Evolutionary conservation across 805 yeast genomes (phyloP), one percentile per base, ranked within the genome.

Genomic region (Cyberlindnera sargentensis): DNA sequence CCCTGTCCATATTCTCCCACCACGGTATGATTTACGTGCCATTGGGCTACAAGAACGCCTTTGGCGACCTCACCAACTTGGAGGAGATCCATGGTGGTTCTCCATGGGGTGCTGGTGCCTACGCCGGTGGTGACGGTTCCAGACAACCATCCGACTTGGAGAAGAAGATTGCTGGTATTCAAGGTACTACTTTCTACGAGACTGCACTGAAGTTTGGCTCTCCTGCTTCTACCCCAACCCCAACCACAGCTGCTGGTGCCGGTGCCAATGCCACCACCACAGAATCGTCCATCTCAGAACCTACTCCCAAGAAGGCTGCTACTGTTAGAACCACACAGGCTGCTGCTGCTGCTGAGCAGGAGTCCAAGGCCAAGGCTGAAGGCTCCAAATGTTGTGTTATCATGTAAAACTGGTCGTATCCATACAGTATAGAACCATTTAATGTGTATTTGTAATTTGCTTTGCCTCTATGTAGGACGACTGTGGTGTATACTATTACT

Each of bases 21-120:
- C 93, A 85, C 54, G 95, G 95, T 53, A 70, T 85, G 66, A 72
- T 80, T 41, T 85, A 62, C 61, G 76, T 85, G 41, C 95, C 95
- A 46, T 68, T 85, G 51, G 95, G 95, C 46, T 85, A 79, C 65
- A 73, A 70, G 44, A 62, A 69, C 45, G 68, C 73, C 7, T 81
- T 80, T 63, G 72, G 73, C 8, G 72, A 72, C 50, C 55, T 81
- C 46, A 64, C 84, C 33, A 70, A 71, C 62, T 55, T 80, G 34
- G 76, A 72, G 3, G 87, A 84, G 66, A 72, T 78, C 36, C 93
- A 83, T 58, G 95, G 95, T 49, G 84, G 84, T 41, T 75, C 88
- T 24, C 78, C 95, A 38, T 87, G 89, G 87, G 95, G 95, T 61
- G 82, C 95, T 34, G 95, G 95, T 52, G 68, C 85, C 33, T 70